Base-by-base conservation (phyloP, 257 asterid species). In the Haberlea rhodopensis region DNA sequence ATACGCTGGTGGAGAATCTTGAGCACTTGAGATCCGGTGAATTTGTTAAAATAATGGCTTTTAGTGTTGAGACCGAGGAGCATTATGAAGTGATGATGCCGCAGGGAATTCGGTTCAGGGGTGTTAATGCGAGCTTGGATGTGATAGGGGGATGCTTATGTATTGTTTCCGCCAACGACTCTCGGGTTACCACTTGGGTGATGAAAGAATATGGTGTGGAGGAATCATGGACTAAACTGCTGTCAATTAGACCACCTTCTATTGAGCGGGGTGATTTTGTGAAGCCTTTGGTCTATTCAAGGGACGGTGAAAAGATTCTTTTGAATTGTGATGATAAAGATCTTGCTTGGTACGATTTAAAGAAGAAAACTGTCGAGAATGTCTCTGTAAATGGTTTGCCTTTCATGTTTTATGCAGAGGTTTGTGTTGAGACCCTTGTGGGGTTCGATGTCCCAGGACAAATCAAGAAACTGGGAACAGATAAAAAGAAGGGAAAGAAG, bases 271-370 rank as follows among this genome's bases (percentile, higher is more conserved):
- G 37, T 26, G 65, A 65, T 60, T 60, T 54, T 7, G 65, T 77
- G 73, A 73, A 65, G 73, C 70, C 75, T 16, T 46, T 74, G 60
- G 63, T 49, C 19, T 67, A 66, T 63, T 71, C 75, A n/a, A 67
- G 56, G 32, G 76, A 74, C 6, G 61, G 77, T 3, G 25, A 48
- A 28, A 63, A 48, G 76, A 74, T 74, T 67, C 59, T 78, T 37
- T 18, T 78, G 37, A 58, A 67, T 62, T 67, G 66, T 46, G 82
- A 78, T 45, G 82, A 74, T 62, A 73, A 74, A 52, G 68, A 62
- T 60, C 82, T 78, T 64, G 10, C 71, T 43, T 67, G 76, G 82
- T 78, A 66, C 59, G 75, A 70, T 74, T 32, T 78, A 53, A 72
- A 43, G 45, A 63, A 1, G 51, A 67, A 73, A 31, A 67, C 21